These are phyloP conservation scores for Effrenium voratum DNA, from an alignment of 73 alveolate species.

Conservation along the genomic window DNA sequence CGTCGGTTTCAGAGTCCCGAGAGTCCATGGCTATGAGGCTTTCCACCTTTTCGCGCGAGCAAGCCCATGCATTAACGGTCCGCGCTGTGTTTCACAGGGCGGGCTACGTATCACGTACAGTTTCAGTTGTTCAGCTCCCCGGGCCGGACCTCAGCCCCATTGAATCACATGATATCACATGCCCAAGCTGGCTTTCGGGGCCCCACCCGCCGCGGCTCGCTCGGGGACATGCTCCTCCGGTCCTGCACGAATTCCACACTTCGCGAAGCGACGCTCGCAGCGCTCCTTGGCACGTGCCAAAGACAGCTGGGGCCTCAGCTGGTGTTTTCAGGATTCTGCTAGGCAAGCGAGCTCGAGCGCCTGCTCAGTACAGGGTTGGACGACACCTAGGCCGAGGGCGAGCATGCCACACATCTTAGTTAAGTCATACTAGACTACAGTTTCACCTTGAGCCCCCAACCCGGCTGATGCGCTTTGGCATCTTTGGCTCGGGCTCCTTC, in stretches of 20 bases:
- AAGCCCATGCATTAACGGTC: too few species aligned
- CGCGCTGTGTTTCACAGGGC: too few species aligned
- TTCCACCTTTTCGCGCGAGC: too few species aligned
- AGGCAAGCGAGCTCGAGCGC: neutral
- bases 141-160: conserved; percentile 24
- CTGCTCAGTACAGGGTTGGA: conserved; percentile 67
- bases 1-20: too few species aligned
- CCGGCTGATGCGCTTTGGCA: neutral
- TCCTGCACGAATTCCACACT: neutral
- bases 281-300: neutral
- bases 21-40: too few species aligned
- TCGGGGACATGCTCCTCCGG: conserved; percentile 70
- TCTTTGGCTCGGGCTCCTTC: too few species aligned
- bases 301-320: neutral
- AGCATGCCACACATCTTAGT: neutral
- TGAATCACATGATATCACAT: too few species aligned
- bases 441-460: neutral
- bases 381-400: conserved; percentile 44
- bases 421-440: neutral
- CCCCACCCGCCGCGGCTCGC: conserved; percentile 19
- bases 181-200: neutral
- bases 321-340: neutral
- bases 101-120: too few species aligned
- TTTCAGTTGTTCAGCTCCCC: conserved; percentile 73
- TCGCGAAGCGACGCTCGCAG: neutral